phyloP scores from a whole-genome alignment of 352 stramenopile genomes.

The Pseudoperonospora humuli region DNA sequence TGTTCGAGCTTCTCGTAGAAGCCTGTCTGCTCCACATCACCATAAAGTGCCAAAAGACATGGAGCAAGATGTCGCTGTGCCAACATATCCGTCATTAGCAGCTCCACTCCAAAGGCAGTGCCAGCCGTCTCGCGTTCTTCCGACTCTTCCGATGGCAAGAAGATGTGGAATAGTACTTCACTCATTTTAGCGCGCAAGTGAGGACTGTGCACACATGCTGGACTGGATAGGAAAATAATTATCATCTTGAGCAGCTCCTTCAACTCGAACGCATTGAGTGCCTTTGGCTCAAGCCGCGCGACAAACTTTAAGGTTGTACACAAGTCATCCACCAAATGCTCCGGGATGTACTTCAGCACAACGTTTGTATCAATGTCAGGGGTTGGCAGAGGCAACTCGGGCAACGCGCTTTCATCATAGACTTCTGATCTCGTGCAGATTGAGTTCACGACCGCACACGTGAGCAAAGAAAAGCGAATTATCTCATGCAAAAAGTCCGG shows the following conservation, averaged over 20 bases:
- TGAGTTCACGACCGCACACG: conserved; percentile 44
- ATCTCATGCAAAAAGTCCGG: conserved; percentile 74
- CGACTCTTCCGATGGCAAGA: conserved; percentile 86
- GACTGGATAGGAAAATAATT: conserved; percentile 87
- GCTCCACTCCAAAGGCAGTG: conserved; percentile 36
- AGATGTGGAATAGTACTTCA: conserved; percentile 94
- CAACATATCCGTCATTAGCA: conserved; percentile 56
- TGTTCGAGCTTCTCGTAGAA: conserved; percentile 98
- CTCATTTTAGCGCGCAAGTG: conserved; percentile 95
- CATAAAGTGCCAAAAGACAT: conserved; percentile 95
- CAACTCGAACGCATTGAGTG: conserved; percentile 79
- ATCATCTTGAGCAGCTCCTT: conserved; percentile 88
- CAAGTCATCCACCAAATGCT: conserved; percentile 95
- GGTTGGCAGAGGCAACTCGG: conserved; percentile 35
- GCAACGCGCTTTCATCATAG: conserved; percentile 10
- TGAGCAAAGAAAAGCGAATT: conserved; percentile 65
- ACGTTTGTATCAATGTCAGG: conserved; percentile 19
- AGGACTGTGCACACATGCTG: conserved; percentile 77
- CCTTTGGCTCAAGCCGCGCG: conserved; percentile 75
- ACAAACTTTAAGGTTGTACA: conserved; percentile 90
- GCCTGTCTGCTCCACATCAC: conserved; percentile 96
- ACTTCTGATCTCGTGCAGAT: conserved; percentile 32
- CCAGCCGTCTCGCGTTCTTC: conserved; percentile 65
- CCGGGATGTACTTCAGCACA: conserved; percentile 81
- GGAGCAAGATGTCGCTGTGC: conserved; percentile 89